Conservation (phyloP, 2,329 filamentous ascomycete species). For the Plectosphaerella plurivora region DNA sequence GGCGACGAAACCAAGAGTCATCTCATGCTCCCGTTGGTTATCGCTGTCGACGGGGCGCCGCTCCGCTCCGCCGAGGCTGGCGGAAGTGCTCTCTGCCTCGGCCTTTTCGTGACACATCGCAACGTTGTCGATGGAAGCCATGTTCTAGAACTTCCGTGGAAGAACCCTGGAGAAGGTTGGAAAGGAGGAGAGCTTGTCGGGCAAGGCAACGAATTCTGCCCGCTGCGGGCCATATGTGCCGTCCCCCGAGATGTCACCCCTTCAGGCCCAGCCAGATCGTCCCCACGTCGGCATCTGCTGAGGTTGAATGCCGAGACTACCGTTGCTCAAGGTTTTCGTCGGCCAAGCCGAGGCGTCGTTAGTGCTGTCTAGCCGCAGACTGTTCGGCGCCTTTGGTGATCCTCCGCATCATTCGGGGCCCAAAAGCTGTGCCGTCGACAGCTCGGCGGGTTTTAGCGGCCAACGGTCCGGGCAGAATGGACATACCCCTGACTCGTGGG, state of each 20-base stretch:
- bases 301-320: no score
- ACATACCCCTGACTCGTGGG: no score
- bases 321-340: background rate
- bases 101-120: background rate
- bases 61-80: conserved; percentile 4
- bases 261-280: no score
- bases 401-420: no score
- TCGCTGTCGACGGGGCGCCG: conserved; percentile 1
- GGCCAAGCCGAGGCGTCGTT: background rate
- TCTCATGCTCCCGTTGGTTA: conserved; percentile 21
- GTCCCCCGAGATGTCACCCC: background rate
- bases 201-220: conserved; percentile 7
- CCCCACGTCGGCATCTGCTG: no score
- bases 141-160: background rate
- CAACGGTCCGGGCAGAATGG: no score
- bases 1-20: conserved; percentile 28
- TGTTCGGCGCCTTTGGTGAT: no score
- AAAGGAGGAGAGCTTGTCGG: background rate
- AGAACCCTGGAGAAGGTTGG: background rate
- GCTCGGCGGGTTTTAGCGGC: no score
- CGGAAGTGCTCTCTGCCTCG: conserved; percentile 8
- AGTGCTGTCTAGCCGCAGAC: conserved; percentile 7
- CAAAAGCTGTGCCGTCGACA: no score
- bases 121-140: background rate
- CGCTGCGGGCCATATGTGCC: background rate